phyloP scores from a whole-genome alignment of 73 alveolate species.

The Blepharisma japonicum region DNA sequence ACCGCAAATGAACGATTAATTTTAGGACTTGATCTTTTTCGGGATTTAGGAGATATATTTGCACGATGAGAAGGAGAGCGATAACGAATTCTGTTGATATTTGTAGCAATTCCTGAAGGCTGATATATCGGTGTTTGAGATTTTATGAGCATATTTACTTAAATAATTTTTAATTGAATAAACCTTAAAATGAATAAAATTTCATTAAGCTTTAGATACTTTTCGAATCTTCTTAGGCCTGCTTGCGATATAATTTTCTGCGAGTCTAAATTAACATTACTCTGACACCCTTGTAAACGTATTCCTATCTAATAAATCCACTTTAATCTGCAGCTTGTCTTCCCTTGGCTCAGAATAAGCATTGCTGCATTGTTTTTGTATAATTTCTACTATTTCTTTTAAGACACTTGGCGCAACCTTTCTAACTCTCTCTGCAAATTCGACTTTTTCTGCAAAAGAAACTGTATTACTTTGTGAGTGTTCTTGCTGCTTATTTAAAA shows the following conservation, averaged over 20 bases:
- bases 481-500: background rate
- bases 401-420: background rate
- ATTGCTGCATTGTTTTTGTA: background rate
- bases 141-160: too few species aligned
- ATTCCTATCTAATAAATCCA: slow-evolving; percentile 3
- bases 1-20: slow-evolving; percentile 13
- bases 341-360: background rate
- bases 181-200: too few species aligned
- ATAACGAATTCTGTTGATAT: too few species aligned
- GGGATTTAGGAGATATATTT: too few species aligned
- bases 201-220: too few species aligned
- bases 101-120: too few species aligned
- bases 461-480: background rate
- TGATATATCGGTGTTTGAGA: too few species aligned
- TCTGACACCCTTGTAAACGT: background rate
- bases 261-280: too few species aligned
- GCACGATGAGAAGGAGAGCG: too few species aligned
- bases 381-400: background rate
- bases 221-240: too few species aligned
- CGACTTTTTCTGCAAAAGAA: slow-evolving; percentile 24
- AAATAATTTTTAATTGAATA: too few species aligned
- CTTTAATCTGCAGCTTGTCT: slow-evolving; percentile 2
- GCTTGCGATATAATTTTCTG: too few species aligned
- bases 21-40: slow-evolving; percentile 6
- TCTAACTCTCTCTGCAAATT: slow-evolving; percentile 7